Evolutionary conservation across 2,329 filamentous ascomycete species (phyloP).

Genomic region (Clarireedia monteithiana): DNA sequence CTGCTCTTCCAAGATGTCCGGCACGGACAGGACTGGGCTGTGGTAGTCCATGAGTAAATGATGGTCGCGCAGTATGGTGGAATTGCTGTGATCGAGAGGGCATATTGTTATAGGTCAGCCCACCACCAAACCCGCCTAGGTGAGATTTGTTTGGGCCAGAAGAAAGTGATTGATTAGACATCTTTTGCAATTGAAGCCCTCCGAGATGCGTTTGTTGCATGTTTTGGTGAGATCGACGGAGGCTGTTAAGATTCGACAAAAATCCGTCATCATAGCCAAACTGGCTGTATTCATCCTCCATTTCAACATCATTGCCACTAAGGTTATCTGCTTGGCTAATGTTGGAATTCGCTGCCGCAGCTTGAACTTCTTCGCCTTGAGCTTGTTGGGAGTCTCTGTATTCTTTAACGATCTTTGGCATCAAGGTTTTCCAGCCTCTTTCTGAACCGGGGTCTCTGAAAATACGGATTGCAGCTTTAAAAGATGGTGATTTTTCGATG

Average conservation of each 20-base stretch:
- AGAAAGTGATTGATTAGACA: neutral
- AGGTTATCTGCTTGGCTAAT: neutral
- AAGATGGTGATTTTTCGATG: constrained; percentile 18
- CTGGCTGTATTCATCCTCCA: neutral
- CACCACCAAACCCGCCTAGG: neutral
- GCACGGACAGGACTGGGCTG: neutral
- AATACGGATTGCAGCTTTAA: constrained; percentile 26
- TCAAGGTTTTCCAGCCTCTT: constrained; percentile 26
- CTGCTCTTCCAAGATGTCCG: neutral
- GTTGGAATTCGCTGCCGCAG: neutral
- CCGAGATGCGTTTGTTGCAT: neutral
- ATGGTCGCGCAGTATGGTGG: neutral
- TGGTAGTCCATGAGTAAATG: neutral
- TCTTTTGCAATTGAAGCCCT: neutral
- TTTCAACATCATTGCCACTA: neutral
- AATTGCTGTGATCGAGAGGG: neutral
- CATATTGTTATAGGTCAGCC: neutral
- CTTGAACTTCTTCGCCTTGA: neutral
- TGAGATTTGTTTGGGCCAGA: neutral
- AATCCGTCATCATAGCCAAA: too few relatives aligned
- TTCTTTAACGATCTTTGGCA: constrained; percentile 26
- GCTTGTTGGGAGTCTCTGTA: constrained; percentile 10
- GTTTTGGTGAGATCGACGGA: neutral
- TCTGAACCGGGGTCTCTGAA: constrained; percentile 26
- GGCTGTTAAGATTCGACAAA: neutral